These are phyloP conservation scores for Fraxinus sp. DNA, from an alignment of 305 asterid species.

Conservation along the genomic window DNA sequence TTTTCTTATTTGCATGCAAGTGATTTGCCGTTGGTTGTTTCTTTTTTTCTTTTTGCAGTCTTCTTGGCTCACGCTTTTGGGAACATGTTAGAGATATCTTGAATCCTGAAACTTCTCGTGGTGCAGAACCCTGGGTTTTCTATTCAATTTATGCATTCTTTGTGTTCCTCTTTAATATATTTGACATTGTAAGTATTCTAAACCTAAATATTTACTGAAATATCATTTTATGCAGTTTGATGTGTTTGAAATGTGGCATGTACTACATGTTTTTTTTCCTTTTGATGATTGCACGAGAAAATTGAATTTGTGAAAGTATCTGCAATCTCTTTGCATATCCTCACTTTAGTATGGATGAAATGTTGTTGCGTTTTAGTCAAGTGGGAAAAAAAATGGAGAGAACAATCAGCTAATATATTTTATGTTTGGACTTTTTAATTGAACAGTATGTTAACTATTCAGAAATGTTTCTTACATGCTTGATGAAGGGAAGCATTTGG, in stretches of 20 bases:
- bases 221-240: neutral
- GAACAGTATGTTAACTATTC: neutral
- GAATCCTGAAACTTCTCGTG: slow-evolving; percentile 73
- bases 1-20: neutral
- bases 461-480: neutral
- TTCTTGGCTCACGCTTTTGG: slow-evolving; percentile 78
- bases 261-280: neutral
- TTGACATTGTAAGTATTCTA: slow-evolving; percentile 83
- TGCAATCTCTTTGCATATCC: neutral
- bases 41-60: slow-evolving; percentile 42
- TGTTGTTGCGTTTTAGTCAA: neutral
- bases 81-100: slow-evolving; percentile 60
- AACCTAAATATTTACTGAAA: neutral
- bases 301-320: neutral
- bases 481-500: neutral
- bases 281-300: neutral
- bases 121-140: slow-evolving; percentile 95
- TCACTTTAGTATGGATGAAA: neutral
- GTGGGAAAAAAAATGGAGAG: neutral
- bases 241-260: neutral
- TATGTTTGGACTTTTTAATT: neutral
- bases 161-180: slow-evolving; percentile 85
- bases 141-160: slow-evolving; percentile 79
- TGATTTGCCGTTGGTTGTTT: neutral
- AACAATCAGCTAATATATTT: neutral